These are phyloP conservation scores for Voacanga thouarsii DNA, from an alignment of 257 asterid genomes.

Conservation along the genomic window DNA sequence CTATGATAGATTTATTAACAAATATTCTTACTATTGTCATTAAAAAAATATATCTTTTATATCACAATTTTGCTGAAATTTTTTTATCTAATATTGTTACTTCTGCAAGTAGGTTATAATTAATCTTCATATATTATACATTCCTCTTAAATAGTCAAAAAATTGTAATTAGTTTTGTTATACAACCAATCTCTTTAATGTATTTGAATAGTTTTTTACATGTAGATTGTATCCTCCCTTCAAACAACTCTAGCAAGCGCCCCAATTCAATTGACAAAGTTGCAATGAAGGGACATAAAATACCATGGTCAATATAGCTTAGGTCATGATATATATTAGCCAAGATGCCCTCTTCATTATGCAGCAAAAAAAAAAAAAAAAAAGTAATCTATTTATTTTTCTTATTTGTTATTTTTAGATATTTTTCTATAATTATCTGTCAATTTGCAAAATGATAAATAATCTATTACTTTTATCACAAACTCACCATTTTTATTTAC, in stretches of 20 bases:
- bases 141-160: background rate
- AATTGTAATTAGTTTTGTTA: background rate
- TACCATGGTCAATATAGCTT: conserved; percentile 55
- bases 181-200: background rate
- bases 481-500: no score
- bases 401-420: no score
- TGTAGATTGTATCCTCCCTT: conserved; percentile 13
- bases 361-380: no score
- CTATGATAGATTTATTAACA: background rate
- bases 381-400: no score
- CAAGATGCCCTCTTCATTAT: conserved; percentile 27
- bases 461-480: no score
- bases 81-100: background rate
- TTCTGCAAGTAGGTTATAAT: background rate
- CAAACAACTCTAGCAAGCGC: conserved; percentile 69
- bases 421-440: no score
- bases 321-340: conserved; percentile 43
- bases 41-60: background rate
- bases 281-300: conserved; percentile 53
- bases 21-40: background rate
- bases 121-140: background rate
- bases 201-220: conserved; percentile 10
- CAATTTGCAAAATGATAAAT: no score
- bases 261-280: conserved; percentile 67
- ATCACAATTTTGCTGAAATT: background rate